These are phyloP conservation scores for Neofusicoccum laricinum DNA, from an alignment of 2,329 filamentous ascomycete species.

Conservation along the genomic window DNA sequence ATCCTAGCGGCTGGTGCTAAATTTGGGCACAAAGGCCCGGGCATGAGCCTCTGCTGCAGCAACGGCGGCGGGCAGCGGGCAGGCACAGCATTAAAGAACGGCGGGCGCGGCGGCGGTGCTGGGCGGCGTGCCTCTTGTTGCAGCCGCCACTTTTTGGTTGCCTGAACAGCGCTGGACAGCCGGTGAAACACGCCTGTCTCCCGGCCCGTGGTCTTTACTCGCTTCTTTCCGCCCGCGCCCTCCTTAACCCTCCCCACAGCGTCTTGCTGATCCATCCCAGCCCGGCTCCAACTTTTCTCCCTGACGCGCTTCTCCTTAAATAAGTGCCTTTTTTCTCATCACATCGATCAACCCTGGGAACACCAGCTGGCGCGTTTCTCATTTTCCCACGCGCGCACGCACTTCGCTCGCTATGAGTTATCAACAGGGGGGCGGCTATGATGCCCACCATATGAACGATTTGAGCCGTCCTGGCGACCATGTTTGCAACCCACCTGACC, in stretches of 20 bases:
- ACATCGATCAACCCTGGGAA: constrained; percentile 8
- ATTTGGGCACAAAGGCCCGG: not conserved
- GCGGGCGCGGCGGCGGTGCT: not conserved
- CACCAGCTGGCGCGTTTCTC: constrained; percentile 9
- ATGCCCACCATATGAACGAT: constrained; percentile 26
- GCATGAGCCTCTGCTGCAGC: not conserved
- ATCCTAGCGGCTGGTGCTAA: not conserved
- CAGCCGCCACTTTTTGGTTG: not conserved
- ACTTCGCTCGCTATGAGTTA: constrained; percentile 33
- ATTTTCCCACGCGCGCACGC: constrained; percentile 19
- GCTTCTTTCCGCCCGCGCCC: not conserved
- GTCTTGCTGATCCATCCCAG: not conserved
- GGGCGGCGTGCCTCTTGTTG: not conserved
- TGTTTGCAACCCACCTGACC: constrained; percentile 22
- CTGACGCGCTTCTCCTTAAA: constrained; percentile 7
- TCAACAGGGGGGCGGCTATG: constrained; percentile 32
- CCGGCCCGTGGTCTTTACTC: not conserved
- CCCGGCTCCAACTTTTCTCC: not conserved
- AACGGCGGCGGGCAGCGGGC: not conserved
- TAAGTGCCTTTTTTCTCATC: not conserved
- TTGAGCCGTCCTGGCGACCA: constrained; percentile 24
- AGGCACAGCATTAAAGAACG: constrained; percentile 2
- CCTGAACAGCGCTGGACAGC: not conserved
- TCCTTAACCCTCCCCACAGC: constrained; percentile 1
- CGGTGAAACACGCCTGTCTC: not conserved